A percentile compares a stretch with the other conserved stretches of the same genome.
phyloP scores from a whole-genome alignment of 1,139 yeast species.

The Candida buenavistaensis region DNA sequence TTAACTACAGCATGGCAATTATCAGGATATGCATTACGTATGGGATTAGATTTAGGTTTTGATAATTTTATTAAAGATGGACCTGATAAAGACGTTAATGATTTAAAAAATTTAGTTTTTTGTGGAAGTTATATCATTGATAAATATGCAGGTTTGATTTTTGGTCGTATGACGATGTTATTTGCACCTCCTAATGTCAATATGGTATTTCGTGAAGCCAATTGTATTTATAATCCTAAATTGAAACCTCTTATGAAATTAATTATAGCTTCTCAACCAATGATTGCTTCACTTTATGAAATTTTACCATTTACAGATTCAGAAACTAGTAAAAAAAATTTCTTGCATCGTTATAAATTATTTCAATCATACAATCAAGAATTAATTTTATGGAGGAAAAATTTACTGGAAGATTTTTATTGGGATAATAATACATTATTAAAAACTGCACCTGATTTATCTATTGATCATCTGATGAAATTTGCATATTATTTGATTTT shows the following conservation, averaged over 20 bases:
- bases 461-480: slow-evolving; percentile 9
- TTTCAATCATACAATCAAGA: slow-evolving; percentile 9
- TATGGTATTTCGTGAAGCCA: slow-evolving; percentile 2
- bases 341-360: slow-evolving; percentile 8
- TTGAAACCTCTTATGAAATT: slow-evolving; percentile 6
- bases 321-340: slow-evolving; percentile 10
- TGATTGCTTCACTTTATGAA: slow-evolving; percentile 12
- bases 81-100: slow-evolving; percentile 5
- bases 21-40: slow-evolving; percentile 12
- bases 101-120: slow-evolving; percentile 8
- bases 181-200: slow-evolving; percentile 2
- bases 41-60: slow-evolving; percentile 14
- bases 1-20: slow-evolving; percentile 13
- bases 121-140: slow-evolving; percentile 14
- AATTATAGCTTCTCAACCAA: slow-evolving; percentile 9
- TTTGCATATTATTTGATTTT: slow-evolving; percentile 12
- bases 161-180: slow-evolving; percentile 13
- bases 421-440: slow-evolving; percentile 9
- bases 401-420: slow-evolving; percentile 5
- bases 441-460: background rate
- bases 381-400: slow-evolving; percentile 8
- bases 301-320: slow-evolving; percentile 9
- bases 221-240: slow-evolving; percentile 4
- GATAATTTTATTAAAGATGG: slow-evolving; percentile 8
- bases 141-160: slow-evolving; percentile 10